Percentiles rank a stretch among this genome's conserved stretches.
Evolutionary conservation across 1,284 basidiomycete genomes (phyloP).

Genomic region (Melampsora medusae): DNA sequence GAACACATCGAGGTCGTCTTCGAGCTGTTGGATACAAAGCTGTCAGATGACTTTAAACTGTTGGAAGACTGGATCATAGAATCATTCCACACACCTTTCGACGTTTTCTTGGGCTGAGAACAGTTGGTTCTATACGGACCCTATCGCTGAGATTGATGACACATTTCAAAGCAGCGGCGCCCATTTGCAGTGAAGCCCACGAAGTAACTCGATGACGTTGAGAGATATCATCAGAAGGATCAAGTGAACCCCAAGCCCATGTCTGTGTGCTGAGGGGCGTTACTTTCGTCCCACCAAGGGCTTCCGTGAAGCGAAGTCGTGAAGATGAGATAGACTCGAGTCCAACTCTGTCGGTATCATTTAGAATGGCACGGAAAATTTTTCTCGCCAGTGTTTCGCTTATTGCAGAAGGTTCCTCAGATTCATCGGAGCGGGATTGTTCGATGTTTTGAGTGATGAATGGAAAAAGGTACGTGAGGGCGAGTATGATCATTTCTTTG

Average conservation of each 20-base stretch:
- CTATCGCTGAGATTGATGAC: not conserved
- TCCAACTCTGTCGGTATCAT: slow-evolving; percentile 22
- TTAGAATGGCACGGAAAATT: slow-evolving; percentile 7
- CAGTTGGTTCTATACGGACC: not conserved
- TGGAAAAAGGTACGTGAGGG: slow-evolving; percentile 36
- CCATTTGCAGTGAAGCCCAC: slow-evolving; percentile 32
- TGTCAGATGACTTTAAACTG: not conserved
- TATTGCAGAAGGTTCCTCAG: not conserved
- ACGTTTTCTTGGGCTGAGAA: slow-evolving; percentile 23
- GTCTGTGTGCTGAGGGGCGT: slow-evolving; percentile 23
- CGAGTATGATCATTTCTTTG: slow-evolving; percentile 28
- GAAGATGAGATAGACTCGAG: slow-evolving; percentile 8
- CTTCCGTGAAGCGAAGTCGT: slow-evolving; percentile 23
- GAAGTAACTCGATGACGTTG: slow-evolving; percentile 19
- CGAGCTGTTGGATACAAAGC: slow-evolving; percentile 23
- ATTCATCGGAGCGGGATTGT: not conserved
- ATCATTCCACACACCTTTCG: slow-evolving; percentile 31
- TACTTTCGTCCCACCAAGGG: not conserved
- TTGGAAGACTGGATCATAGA: not conserved
- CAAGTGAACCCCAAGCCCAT: slow-evolving; percentile 12
- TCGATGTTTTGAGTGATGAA: slow-evolving; percentile 24
- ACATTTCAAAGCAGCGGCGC: slow-evolving; percentile 27
- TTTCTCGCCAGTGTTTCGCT: slow-evolving; percentile 18
- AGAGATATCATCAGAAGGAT: slow-evolving; percentile 16
- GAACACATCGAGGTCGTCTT: slow-evolving; percentile 29